Base-by-base conservation (phyloP, 495 filamentous ascomycete species). In the Xylaria bambusicola region DNA sequence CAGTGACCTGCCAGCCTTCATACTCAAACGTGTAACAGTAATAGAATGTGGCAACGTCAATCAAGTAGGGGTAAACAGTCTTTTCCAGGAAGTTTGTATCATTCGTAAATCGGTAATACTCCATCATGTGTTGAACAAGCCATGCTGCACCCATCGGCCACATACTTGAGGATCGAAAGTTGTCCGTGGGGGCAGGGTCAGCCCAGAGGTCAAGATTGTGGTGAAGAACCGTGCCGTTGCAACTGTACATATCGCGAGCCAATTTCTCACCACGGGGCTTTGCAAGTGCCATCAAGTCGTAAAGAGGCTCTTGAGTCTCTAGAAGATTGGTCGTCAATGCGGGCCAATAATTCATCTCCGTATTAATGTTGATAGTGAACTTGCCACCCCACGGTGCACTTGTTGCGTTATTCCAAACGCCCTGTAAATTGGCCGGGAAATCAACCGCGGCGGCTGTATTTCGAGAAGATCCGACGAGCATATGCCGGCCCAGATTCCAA, bases 321-420 rank as follows among this genome's bases (percentile, higher is more conserved):
- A 62, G 52, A 3, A 75, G 63, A 56, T 83, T 82, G 18, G 73
- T 80, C 10, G 73, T 44, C 44, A 75, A 71, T 15, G 77, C 73
- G 2, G 72, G 75, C 82, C 82, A 85, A 66, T 85, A 84, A 69
- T 85, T 86, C 82, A 86, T 86, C 66, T 85, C 73, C 0, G 77
- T 71, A 50, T 86, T 86, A 67, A 84, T 79, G 60, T 85, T 86
- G 50, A 80, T 80, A 3, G 82, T 85, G 64, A 76, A 85, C 51
- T 80, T 83, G 48, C 74, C 74, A 18, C 77, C 78, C 82, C 81
- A 86, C 13, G 80, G 69, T 0, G 80, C 76, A 46, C 65, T 65
- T 54, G 78, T 81, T 24, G 71, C 71, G 15, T 73, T 65, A 48
- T 86, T 84, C 83, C 81, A 85, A 38, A 84, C 75, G 5, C 82